Conservation (phyloP, 129 eudicot species). For the Lactuca sativa region DNA sequence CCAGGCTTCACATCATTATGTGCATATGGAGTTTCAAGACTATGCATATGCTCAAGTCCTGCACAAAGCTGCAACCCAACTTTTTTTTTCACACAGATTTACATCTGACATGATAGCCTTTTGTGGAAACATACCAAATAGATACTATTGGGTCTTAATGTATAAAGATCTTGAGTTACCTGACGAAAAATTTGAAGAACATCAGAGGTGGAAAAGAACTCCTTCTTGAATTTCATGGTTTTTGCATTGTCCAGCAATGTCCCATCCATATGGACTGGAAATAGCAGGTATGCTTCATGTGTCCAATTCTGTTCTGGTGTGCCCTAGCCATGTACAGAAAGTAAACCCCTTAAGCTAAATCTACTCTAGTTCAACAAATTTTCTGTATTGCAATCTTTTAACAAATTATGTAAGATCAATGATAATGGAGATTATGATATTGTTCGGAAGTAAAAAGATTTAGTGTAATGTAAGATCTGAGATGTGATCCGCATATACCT, state of each 20-base stretch:
- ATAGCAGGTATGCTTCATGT: slow-evolving; percentile 87
- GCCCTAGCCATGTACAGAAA: slow-evolving; percentile 36
- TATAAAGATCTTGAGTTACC: slow-evolving; percentile 35
- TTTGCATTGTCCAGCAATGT: slow-evolving; percentile 73
- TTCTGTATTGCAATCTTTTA: neutral
- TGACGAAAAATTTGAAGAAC: slow-evolving; percentile 90
- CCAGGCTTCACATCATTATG: slow-evolving; percentile 98
- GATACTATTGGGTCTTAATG: neutral
- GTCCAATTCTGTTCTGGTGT: slow-evolving; percentile 75
- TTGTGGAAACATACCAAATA: no score
- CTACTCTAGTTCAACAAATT: no score
- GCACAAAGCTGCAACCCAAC: slow-evolving; percentile 77
- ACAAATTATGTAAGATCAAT: no score
- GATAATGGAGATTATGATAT: no score
- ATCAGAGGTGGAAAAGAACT: slow-evolving; percentile 76
- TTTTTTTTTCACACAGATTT: neutral
- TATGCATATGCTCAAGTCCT: slow-evolving; percentile 95
- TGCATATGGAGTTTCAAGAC: slow-evolving; percentile 85
- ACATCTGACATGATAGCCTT: no score
- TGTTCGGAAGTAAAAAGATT: neutral
- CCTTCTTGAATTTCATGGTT: slow-evolving; percentile 77
- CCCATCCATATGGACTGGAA: slow-evolving; percentile 95
- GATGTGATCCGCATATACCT: slow-evolving; percentile 48
- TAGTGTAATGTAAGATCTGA: neutral
- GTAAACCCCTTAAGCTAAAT: neutral